Evolutionary conservation across 306 rosid species (phyloP), one percentile per base, ranked within the genome.

Genomic region (Hippophae rhamnoides): DNA sequence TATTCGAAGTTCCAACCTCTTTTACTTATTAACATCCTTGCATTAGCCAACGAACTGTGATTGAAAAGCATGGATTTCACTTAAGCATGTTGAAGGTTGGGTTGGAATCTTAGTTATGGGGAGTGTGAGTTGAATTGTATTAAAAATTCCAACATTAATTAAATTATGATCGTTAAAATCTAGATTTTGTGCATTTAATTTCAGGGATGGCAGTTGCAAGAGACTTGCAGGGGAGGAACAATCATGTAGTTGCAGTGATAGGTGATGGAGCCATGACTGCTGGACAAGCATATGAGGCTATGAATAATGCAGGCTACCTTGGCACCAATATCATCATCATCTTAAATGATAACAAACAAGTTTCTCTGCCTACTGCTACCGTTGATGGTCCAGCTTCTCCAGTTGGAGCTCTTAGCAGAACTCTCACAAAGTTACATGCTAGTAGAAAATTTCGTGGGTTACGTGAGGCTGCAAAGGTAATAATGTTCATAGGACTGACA

Each of bases 201-300:
- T 26, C 72, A 81, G 87, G 93, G 6, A 85, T 85, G 93, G 88
- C 93, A 14, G 74, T 82, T 46, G 93, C 68, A 0, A 79, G 93
- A 57, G 93, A 79, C 72, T 42, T 85, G 63, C 54, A n/a, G 6
- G 82, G 88, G n/a, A 74, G 63, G 31, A 61, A 72, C 10, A 85
- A 82, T 65, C 87, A 82, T 43, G 82, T 82, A 57, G 48, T 85
- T 43, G 68, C 88, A 1, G 88, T 85, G 52, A 82, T 81, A 10
- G 93, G 93, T 51, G 93, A 85, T 41, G 88, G 88, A 8, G 88
- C 86, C 13, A 82, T 85, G 93, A 85, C 88, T 0, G 93, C 78
- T 0, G 93, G 93, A 40, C 84, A 81, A 65, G 93, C 86, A 7
- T 85, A 79, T 18, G 88, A 85, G 72, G 88, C 88, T n/a, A 68